Evolutionary conservation across 2,329 filamentous ascomycete genomes (phyloP).

Genomic region (Paracamarosporium sp.): DNA sequence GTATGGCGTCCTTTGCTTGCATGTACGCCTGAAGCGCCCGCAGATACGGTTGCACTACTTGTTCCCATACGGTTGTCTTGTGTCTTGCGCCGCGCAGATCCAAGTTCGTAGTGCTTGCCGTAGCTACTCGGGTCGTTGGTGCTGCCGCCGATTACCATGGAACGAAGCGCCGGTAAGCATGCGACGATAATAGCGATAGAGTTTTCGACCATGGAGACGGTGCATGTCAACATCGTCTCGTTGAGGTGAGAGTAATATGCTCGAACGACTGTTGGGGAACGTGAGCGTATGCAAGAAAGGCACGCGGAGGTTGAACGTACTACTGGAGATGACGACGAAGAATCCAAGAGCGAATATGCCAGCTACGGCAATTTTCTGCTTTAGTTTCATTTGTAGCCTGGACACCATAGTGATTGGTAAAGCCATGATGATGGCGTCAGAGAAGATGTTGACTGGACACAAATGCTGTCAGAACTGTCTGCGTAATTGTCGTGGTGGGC

Average conservation of each 20-base stretch:
- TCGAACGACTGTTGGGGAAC: conserved; percentile 19
- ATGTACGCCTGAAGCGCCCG: background rate
- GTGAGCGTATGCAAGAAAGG: conserved; percentile 5
- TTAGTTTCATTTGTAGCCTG: conserved; percentile 28
- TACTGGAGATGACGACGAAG: conserved; percentile 32
- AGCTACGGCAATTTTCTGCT: conserved; percentile 29
- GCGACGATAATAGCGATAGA: conserved; percentile 50
- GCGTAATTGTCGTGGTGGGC: background rate
- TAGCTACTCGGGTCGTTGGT: conserved; percentile 25
- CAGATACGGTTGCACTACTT: background rate
- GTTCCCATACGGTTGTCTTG: conserved; percentile 13
- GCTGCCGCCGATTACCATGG: conserved; percentile 25
- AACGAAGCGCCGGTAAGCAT: conserved; percentile 42
- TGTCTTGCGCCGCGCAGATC: conserved; percentile 19
- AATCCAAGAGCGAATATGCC: conserved; percentile 29
- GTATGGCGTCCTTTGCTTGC: conserved; percentile 1
- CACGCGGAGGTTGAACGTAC: conserved; percentile 10
- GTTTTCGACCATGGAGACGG: conserved; percentile 31
- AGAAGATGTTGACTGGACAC: conserved; percentile 28
- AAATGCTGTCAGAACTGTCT: background rate
- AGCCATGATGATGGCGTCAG: conserved; percentile 27
- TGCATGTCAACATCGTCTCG: conserved; percentile 30
- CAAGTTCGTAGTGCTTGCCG: conserved; percentile 31
- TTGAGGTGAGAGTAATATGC: conserved; percentile 27
- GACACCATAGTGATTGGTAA: conserved; percentile 31